These are phyloP conservation scores for Cicer pinnatifidum DNA, from an alignment of 306 rosid genomes.

Conservation along the genomic window DNA sequence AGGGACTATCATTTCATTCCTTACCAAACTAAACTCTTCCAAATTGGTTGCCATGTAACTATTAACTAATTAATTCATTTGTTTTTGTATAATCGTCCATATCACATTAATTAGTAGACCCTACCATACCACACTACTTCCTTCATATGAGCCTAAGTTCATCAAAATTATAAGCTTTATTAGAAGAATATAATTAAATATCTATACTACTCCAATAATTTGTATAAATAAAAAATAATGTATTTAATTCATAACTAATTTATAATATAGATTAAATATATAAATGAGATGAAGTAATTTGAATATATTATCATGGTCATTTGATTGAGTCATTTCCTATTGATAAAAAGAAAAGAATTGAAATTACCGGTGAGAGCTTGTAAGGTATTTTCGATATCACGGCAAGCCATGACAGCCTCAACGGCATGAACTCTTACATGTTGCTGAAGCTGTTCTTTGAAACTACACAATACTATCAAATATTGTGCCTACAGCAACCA, in stretches of 20 bases:
- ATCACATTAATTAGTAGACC: neutral
- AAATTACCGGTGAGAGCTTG: conserved; percentile 88
- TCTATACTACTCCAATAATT: neutral
- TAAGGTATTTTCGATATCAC: conserved; percentile 91
- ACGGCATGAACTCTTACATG: conserved; percentile 98
- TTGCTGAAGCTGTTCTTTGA: conserved; percentile 96
- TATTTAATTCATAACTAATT: too few species aligned
- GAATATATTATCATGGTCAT: too few species aligned
- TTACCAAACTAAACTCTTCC: conserved; percentile 55
- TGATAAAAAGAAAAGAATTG: too few species aligned
- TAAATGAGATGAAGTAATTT: too few species aligned
- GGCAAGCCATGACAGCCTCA: conserved; percentile 99
- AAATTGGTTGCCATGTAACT: conserved; percentile 12
- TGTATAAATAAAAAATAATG: too few species aligned
- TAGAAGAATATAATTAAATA: neutral
- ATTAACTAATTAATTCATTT: neutral
- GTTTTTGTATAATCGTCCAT: neutral
- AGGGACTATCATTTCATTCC: conserved; percentile 37
- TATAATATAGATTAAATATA: too few species aligned
- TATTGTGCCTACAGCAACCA: conserved; percentile 68
- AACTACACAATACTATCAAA: conserved; percentile 74
- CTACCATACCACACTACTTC: neutral
- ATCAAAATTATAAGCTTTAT: neutral
- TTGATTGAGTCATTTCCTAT: too few species aligned
- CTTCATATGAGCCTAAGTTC: neutral